phyloP scores from a whole-genome alignment of 768 basidiomycete species.

The Chalciporus pseudorubinellus region DNA sequence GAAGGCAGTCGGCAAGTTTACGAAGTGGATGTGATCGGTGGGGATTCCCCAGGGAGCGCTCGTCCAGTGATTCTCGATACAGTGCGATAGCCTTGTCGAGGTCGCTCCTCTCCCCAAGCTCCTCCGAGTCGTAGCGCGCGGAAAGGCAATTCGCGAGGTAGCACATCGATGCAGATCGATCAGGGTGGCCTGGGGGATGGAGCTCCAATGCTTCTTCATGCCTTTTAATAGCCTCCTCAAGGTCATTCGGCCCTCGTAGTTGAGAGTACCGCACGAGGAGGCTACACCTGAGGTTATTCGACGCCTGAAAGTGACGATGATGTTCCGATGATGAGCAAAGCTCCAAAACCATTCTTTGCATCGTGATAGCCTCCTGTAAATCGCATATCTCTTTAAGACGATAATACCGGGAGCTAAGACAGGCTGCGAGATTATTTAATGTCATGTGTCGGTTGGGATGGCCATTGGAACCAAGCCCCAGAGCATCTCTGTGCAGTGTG shows the following conservation, averaged over 20 bases:
- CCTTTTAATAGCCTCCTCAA: not conserved
- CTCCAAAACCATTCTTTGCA: not conserved
- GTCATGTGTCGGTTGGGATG: constrained; percentile 11
- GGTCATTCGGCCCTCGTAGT: not conserved
- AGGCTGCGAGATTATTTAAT: constrained; percentile 17
- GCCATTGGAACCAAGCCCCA: constrained; percentile 7
- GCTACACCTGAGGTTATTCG: constrained; percentile 1
- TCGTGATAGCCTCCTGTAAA: not conserved
- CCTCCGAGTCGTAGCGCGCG: not conserved
- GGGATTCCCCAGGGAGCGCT: constrained; percentile 4
- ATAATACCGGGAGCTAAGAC: constrained; percentile 3
- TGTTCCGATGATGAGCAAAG: not conserved
- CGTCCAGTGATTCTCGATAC: not conserved
- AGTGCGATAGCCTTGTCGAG: not conserved
- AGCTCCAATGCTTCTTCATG: not conserved
- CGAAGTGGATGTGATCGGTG: constrained; percentile 2
- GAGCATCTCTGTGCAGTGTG: constrained; percentile 4
- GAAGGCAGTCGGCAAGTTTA: constrained; percentile 16
- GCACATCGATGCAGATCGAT: not conserved
- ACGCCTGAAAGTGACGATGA: not conserved
- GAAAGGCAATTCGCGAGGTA: not conserved
- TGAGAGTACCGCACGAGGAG: not conserved
- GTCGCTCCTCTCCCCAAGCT: not conserved
- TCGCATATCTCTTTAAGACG: not conserved
- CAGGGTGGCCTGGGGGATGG: not conserved